Evolutionary conservation across 352 stramenopile species (phyloP).

Genomic region (Phytophthora sojae): DNA sequence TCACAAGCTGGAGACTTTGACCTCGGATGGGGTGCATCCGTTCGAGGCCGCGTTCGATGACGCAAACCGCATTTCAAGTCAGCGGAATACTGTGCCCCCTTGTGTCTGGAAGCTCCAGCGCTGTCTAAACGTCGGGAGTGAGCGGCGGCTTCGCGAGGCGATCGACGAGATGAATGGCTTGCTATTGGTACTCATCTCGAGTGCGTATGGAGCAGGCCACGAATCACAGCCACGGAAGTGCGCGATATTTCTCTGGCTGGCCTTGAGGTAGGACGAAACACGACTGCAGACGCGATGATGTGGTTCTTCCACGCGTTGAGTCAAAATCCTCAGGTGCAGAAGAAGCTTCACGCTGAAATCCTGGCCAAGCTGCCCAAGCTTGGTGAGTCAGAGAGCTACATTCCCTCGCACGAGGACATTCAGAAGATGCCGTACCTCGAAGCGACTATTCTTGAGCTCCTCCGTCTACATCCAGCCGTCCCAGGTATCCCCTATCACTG

Average conservation of each 20-base stretch:
- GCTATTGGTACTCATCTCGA: too few relatives aligned
- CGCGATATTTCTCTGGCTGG: slow-evolving; percentile 61
- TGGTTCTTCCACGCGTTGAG: slow-evolving; percentile 67
- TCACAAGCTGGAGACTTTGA: slow-evolving; percentile 17
- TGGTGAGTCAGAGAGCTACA: slow-evolving; percentile 5
- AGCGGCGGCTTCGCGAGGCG: slow-evolving; percentile 25
- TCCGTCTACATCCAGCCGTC: slow-evolving; percentile 54
- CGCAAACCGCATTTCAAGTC: slow-evolving; percentile 11
- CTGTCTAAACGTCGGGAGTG: slow-evolving; percentile 29
- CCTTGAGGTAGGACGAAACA: slow-evolving; percentile 62
- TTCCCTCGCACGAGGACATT: slow-evolving; percentile 43
- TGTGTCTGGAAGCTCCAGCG: slow-evolving; percentile 41
- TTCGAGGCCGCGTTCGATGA: slow-evolving; percentile 33
- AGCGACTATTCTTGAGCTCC: slow-evolving; percentile 52
- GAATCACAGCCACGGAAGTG: slow-evolving; percentile 31
- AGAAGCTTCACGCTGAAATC: slow-evolving; percentile 46
- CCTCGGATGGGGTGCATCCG: not conserved
- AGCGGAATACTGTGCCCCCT: too few relatives aligned
- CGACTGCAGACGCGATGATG: slow-evolving; percentile 41
- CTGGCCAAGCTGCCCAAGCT: slow-evolving; percentile 36
- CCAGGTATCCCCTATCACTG: slow-evolving; percentile 21
- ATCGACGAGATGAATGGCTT: slow-evolving; percentile 26
- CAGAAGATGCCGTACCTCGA: slow-evolving; percentile 52
- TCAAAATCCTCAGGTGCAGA: slow-evolving; percentile 45
- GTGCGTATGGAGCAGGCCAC: slow-evolving; percentile 14